phyloP scores from a whole-genome alignment of 805 yeast species.

The Starmerella floris region DNA sequence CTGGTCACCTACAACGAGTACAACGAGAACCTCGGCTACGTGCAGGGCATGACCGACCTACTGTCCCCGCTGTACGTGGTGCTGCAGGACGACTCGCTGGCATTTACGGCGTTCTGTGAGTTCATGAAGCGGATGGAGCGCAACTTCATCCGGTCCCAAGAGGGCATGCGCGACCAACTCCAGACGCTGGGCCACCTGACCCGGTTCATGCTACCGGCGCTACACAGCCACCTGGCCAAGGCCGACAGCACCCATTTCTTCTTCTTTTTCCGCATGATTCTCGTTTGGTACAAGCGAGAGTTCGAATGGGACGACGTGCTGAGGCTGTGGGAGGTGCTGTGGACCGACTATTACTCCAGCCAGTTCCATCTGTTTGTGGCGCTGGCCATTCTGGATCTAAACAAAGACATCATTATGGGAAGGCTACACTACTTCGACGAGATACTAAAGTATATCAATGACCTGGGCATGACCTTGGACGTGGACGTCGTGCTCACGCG shows the following conservation, averaged over 20 bases:
- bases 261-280: constrained; percentile 85
- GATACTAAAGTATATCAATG: constrained; percentile 84
- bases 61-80: constrained; percentile 66
- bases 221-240: constrained; percentile 68
- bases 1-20: constrained; percentile 75
- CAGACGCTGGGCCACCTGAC: constrained; percentile 66
- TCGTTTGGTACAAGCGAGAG: constrained; percentile 93
- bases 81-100: constrained; percentile 52
- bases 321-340: constrained; percentile 80
- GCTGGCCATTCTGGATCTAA: constrained; percentile 75
- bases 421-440: constrained; percentile 76
- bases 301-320: constrained; percentile 65
- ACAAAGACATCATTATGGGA: constrained; percentile 62
- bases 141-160: constrained; percentile 79
- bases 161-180: constrained; percentile 88
- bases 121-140: constrained; percentile 94
- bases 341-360: constrained; percentile 76
- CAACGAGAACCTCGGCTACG: constrained; percentile 77
- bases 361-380: constrained; percentile 84
- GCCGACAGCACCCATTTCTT: constrained; percentile 85
- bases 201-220: constrained; percentile 78
- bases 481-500: constrained; percentile 67
- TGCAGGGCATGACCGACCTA: constrained; percentile 95
- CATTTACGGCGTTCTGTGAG: constrained; percentile 79
- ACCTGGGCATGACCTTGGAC: constrained; percentile 62